Evolutionary conservation across 495 filamentous ascomycete species (phyloP).

Genomic region (Melanomma pulvis-pyrius): DNA sequence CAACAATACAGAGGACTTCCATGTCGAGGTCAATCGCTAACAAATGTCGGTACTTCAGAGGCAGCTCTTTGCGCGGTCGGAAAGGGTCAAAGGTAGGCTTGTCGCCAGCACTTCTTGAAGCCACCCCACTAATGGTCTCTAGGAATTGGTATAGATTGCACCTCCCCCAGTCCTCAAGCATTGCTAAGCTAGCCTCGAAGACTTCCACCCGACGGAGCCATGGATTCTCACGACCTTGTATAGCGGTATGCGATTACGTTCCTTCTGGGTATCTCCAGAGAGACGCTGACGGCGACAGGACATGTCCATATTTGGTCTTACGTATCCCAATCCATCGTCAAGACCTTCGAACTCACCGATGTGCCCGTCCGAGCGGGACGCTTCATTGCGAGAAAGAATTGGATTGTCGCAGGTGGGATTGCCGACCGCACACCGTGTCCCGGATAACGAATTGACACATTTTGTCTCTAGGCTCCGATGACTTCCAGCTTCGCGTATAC

Average conservation of each 20-base stretch:
- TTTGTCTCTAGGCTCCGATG: conserved; percentile 64
- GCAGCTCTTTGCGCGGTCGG: conserved; percentile 42
- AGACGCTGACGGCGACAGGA: conserved; percentile 52
- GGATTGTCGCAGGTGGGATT: conserved; percentile 86
- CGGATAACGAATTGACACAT: conserved; percentile 7
- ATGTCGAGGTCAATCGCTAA: conserved; percentile 6
- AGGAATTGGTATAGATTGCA: conserved; percentile 35
- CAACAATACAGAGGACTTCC: not conserved
- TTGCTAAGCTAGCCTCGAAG: conserved; percentile 16
- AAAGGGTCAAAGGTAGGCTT: conserved; percentile 40
- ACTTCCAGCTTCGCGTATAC: conserved; percentile 83
- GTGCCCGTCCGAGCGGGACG: conserved; percentile 96
- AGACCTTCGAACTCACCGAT: conserved; percentile 99
- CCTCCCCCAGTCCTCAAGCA: not conserved
- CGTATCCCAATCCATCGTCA: conserved; percentile 95
- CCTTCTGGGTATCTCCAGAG: not conserved
- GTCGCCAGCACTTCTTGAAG: not conserved
- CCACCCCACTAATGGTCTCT: conserved; percentile 15
- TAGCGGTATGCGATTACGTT: conserved; percentile 69
- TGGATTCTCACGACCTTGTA: conserved; percentile 91
- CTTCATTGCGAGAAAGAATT: conserved; percentile 97
- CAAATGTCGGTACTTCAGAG: conserved; percentile 26
- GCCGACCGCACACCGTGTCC: not conserved
- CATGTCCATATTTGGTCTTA: conserved; percentile 99
- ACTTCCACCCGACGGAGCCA: conserved; percentile 43